These are phyloP conservation scores for Dendrostoma leiphaemia DNA, from an alignment of 2,329 filamentous ascomycete species.

Conservation along the genomic window DNA sequence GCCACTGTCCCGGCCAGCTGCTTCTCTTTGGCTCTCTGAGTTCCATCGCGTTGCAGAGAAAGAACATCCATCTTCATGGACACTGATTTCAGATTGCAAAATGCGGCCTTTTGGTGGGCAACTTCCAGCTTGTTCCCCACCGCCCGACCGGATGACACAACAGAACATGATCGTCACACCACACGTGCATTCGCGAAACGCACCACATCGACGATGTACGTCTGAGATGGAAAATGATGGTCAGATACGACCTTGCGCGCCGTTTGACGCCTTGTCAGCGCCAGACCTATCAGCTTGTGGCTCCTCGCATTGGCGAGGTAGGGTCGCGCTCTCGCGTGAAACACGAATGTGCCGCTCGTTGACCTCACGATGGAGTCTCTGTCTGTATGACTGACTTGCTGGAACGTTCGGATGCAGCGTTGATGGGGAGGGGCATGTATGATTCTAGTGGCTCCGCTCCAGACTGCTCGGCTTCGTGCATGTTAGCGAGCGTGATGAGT, in stretches of 20 bases:
- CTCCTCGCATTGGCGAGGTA: background rate
- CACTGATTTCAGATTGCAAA: too few species aligned
- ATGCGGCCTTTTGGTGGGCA: background rate
- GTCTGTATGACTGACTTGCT: background rate
- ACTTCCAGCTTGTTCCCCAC: background rate
- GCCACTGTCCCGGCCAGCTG: too few species aligned
- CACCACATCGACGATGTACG: background rate
- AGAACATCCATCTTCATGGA: too few species aligned
- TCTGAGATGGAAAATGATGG: background rate
- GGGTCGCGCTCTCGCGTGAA: background rate
- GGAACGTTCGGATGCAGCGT: conserved; percentile 12
- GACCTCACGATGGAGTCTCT: background rate
- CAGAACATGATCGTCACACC: conserved; percentile 3
- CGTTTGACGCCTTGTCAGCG: too few species aligned
- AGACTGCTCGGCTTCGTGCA: conserved; percentile 7
- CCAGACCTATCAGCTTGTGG: background rate
- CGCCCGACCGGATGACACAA: background rate
- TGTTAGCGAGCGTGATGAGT: conserved; percentile 1
- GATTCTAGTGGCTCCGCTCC: background rate
- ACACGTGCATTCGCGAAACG: background rate
- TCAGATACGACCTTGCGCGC: too few species aligned
- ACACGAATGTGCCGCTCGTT: conserved; percentile 3
- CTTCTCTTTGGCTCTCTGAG: too few species aligned
- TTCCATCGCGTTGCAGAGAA: too few species aligned
- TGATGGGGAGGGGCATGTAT: background rate